Conservation (phyloP, 1,284 basidiomycete genomes). For the Ceratobasidium sp. region DNA sequence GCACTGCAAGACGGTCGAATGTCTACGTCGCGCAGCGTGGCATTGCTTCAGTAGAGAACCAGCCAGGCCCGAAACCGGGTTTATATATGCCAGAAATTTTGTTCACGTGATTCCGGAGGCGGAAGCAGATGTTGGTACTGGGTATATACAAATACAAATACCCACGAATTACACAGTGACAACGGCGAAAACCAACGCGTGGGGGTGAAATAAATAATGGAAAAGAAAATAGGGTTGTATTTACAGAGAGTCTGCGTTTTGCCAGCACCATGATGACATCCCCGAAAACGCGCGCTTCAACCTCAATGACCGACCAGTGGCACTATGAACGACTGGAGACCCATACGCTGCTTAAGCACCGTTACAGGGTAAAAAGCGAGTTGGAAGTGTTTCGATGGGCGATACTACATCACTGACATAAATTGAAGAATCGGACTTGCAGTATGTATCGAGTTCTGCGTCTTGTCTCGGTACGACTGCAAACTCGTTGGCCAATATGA, state of each 20-base stretch:
- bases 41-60: constrained; percentile 29
- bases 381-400: too few species aligned
- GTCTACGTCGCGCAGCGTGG: constrained; percentile 41
- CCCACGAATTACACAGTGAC: background rate
- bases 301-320: background rate
- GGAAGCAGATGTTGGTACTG: constrained; percentile 2
- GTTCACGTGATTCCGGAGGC: constrained; percentile 5
- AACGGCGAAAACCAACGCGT: too few species aligned
- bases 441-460: background rate
- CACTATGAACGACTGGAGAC: too few species aligned
- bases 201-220: too few species aligned
- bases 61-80: background rate
- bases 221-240: background rate
- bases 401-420: constrained; percentile 19
- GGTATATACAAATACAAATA: constrained; percentile 11
- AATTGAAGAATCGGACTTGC: background rate
- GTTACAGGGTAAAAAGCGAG: background rate
- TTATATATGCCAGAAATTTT: constrained; percentile 43
- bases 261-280: background rate
- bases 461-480: background rate
- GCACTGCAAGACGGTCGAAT: constrained; percentile 34
- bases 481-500: background rate
- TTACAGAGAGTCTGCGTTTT: background rate
- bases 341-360: background rate
- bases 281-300: background rate